Evolutionary conservation across 768 basidiomycete species (phyloP).

Genomic region (Mycena floridula): DNA sequence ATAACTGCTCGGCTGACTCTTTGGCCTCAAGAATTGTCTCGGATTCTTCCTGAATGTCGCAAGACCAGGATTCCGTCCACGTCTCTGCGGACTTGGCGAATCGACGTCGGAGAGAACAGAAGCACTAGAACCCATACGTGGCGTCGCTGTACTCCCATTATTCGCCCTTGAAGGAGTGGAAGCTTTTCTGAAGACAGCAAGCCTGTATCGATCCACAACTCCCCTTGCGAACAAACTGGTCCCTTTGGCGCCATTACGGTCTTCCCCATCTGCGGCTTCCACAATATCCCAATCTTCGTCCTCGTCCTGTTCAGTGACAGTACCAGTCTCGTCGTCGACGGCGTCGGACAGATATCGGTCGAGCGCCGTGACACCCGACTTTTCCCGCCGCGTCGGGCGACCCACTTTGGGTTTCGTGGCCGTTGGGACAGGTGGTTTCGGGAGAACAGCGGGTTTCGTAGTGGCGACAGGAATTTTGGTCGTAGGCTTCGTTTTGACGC

Average conservation of each 20-base stretch:
- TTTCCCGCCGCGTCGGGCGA: conserved; percentile 56
- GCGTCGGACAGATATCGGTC: conserved; percentile 64
- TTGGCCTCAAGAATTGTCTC: conserved; percentile 66
- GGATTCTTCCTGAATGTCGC: conserved; percentile 64
- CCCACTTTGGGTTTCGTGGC: conserved; percentile 17
- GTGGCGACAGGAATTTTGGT: conserved; percentile 1
- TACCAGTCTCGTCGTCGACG: conserved; percentile 38
- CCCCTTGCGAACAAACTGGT: conserved; percentile 86
- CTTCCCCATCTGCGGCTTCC: conserved; percentile 75
- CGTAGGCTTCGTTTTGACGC: neutral
- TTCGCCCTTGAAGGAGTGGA: too few species aligned
- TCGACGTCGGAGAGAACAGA: conserved; percentile 42
- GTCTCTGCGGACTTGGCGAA: conserved; percentile 48
- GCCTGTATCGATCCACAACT: conserved; percentile 80
- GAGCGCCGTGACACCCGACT: conserved; percentile 77
- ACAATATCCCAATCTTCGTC: conserved; percentile 94
- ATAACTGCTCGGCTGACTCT: conserved; percentile 47
- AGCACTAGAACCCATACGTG: conserved; percentile 43
- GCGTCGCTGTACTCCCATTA: too few species aligned
- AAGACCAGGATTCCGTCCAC: conserved; percentile 64
- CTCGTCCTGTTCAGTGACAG: conserved; percentile 47
- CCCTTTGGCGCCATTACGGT: conserved; percentile 74
- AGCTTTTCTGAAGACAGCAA: conserved; percentile 83
- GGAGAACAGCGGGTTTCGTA: conserved; percentile 1
- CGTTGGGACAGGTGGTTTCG: conserved; percentile 14